Base-by-base conservation (phyloP, 2,329 filamentous ascomycete genomes). In the Diaporthe ampelina region DNA sequence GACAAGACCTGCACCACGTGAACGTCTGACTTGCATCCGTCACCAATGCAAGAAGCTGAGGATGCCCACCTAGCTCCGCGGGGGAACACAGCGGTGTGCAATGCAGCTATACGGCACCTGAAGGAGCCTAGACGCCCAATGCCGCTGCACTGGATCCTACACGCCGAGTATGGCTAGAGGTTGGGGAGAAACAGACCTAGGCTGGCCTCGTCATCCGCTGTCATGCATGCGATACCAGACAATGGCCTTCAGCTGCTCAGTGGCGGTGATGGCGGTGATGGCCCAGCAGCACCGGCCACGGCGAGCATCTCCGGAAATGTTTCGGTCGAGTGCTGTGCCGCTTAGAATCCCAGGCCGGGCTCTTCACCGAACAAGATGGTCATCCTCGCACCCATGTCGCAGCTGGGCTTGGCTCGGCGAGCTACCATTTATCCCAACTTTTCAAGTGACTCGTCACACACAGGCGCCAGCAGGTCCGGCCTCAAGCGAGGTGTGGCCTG, bases 11-110 rank as follows among this genome's bases (percentile, higher is more conserved):
- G 63, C 63, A 68, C 32, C 63, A 68, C 63, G 63, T 68, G 63
- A 68, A 35, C 45, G 32, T 68, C 63, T 68, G 63, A 68, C 63
- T 68, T 68, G 63, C 63, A 68, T 68, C 48, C 48, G 32, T 68
- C 48, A 21, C 63, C 48, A 21, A 68, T 52, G 63, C 45, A 54
- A 26, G 13, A 48, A 52, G 45, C 43, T 67, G 45, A 50, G 45
- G 50, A 40, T 26, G n/a, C 15, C n/a, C 63, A 68, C n/a, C 48
- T 54, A 54, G 48, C 32, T 68, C 45, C 48, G 63, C n/a, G 45
- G 45, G 63, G 63, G 32, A 37, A 10, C 63, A 54, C 63, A 68
- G 63, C 63, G 63, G 63, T 68, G 63, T 68, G 63, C 63, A 17
- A 68, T 54, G 63, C 63, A 68, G 13, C 37, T 54, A 21, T 54